These are phyloP conservation scores for Pogostemon cablin DNA, from an alignment of 257 asterid genomes.

Conservation along the genomic window DNA sequence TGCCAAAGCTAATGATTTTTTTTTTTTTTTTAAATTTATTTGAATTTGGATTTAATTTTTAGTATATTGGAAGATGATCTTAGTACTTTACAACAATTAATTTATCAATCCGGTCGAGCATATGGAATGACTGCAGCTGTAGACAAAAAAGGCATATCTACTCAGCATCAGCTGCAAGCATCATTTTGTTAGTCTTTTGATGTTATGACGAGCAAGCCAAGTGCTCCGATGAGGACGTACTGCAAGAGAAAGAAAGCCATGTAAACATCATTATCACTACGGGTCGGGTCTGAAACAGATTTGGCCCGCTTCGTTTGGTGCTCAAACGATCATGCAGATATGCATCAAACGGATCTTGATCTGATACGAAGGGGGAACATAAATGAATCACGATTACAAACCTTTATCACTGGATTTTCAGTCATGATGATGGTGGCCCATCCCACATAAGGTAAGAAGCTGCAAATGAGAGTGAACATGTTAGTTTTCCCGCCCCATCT, in stretches of 20 bases:
- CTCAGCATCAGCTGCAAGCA: not conserved
- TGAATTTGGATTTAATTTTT: not conserved
- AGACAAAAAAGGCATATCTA: not conserved
- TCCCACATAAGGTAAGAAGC: conserved; percentile 73
- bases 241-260: conserved; percentile 35
- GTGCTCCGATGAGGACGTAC: conserved; percentile 56
- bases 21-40: not conserved
- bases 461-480: conserved; percentile 34
- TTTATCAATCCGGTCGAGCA: conserved; percentile 4
- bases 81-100: not conserved
- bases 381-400: conserved; percentile 24
- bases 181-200: conserved; percentile 50
- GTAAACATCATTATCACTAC: conserved; percentile 6
- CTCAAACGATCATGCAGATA: not conserved
- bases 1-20: no score
- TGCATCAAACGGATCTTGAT: not conserved
- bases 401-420: conserved; percentile 73
- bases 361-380: not conserved
- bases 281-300: no score
- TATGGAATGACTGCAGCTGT: not conserved
- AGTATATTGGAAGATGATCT: not conserved
- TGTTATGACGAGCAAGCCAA: conserved; percentile 54
- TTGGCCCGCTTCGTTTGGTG: not conserved
- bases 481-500: not conserved
- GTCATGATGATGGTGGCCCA: conserved; percentile 75